Conservation (phyloP, 768 basidiomycete species). For the Pisolithus albus region DNA sequence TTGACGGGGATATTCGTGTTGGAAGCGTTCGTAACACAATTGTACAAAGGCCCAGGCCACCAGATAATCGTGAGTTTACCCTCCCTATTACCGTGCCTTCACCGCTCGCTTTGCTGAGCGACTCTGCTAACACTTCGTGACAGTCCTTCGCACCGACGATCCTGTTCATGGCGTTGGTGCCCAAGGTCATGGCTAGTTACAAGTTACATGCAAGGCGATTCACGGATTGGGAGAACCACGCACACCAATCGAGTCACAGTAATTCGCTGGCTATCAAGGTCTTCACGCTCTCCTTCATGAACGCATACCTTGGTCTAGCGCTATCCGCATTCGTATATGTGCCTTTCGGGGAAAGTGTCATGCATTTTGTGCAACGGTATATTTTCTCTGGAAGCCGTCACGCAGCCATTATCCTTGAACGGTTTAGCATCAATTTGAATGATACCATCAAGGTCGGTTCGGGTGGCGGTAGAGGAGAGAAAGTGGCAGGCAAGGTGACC, state of each 20-base stretch:
- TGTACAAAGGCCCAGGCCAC: conserved; percentile 86
- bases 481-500: conserved; percentile 11
- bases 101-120: neutral
- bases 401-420: conserved; percentile 15
- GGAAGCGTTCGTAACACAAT: conserved; percentile 82
- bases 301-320: conserved; percentile 86
- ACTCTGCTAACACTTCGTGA: neutral
- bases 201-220: conserved; percentile 59
- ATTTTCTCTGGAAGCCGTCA: conserved; percentile 22
- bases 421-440: conserved; percentile 16
- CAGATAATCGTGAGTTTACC: conserved; percentile 60
- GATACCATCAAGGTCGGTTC: conserved; percentile 26
- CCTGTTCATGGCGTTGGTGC: conserved; percentile 75
- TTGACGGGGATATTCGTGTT: conserved; percentile 80
- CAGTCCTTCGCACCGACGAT: conserved; percentile 80
- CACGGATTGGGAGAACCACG: conserved; percentile 90
- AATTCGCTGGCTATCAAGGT: conserved; percentile 84
- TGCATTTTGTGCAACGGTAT: conserved; percentile 43
- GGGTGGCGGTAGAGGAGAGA: conserved; percentile 10
- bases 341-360: conserved; percentile 83
- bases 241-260: conserved; percentile 67
- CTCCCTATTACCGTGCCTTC: neutral
- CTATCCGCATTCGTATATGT: conserved; percentile 96
- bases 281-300: conserved; percentile 81
- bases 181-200: conserved; percentile 69